These are phyloP conservation scores for Amanita thiersii DNA, from an alignment of 768 basidiomycete genomes.

Conservation along the genomic window DNA sequence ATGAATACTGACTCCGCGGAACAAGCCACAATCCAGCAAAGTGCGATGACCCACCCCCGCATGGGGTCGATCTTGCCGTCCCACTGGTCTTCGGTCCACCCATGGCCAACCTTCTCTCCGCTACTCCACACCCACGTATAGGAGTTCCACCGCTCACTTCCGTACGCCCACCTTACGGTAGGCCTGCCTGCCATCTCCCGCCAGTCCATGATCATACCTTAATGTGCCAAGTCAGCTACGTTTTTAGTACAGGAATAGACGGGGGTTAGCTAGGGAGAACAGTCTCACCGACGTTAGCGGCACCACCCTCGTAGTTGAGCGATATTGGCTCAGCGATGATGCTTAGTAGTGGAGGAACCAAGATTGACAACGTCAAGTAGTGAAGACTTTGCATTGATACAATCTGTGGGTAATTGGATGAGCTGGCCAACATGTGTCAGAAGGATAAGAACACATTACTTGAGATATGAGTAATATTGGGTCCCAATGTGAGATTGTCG, in stretches of 20 bases:
- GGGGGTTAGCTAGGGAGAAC: background rate
- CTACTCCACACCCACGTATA: slow-evolving; percentile 75
- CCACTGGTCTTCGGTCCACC: slow-evolving; percentile 46
- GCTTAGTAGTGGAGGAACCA: slow-evolving; percentile 73
- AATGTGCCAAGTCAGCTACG: background rate
- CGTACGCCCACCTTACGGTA: slow-evolving; percentile 60
- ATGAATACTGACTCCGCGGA: slow-evolving; percentile 66
- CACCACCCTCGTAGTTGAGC: slow-evolving; percentile 68
- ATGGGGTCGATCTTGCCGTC: slow-evolving; percentile 67
- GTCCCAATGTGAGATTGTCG: slow-evolving; percentile 64
- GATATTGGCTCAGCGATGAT: slow-evolving; percentile 68
- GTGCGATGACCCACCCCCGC: slow-evolving; percentile 87
- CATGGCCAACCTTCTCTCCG: slow-evolving; percentile 65
- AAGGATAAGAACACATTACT: slow-evolving; percentile 28
- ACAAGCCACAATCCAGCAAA: slow-evolving; percentile 79
- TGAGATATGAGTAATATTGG: slow-evolving; percentile 84
- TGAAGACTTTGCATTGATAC: slow-evolving; percentile 89
- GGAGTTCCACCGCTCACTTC: slow-evolving; percentile 56
- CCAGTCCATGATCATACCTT: slow-evolving; percentile 97
- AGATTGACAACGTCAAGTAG: slow-evolving; percentile 80
- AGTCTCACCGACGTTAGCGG: slow-evolving; percentile 70
- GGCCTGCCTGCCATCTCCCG: slow-evolving; percentile 85
- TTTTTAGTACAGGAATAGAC: background rate
- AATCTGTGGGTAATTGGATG: slow-evolving; percentile 49
- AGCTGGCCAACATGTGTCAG: slow-evolving; percentile 3